Conservation (phyloP, 1,284 basidiomycete genomes). For the Coniferiporia sulphurascens region DNA sequence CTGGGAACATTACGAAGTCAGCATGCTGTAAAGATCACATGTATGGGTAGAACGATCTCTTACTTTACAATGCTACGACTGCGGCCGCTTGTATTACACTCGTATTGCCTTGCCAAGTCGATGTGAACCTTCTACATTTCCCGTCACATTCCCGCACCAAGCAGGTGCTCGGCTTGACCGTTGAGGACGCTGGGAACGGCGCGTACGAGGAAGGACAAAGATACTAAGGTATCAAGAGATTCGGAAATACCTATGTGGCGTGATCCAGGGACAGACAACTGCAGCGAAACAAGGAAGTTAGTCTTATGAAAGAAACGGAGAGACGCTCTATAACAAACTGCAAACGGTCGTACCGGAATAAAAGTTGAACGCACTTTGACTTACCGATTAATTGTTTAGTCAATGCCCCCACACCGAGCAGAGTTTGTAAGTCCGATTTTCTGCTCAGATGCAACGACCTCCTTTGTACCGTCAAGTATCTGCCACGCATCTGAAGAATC, state of each 20-base stretch:
- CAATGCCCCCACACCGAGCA: conserved; percentile 73
- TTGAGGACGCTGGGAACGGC: conserved; percentile 86
- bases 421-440: conserved; percentile 70
- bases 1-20: conserved; percentile 38
- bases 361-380: conserved; percentile 19
- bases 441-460: conserved; percentile 38
- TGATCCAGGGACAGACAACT: conserved; percentile 77
- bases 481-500: conserved; percentile 82
- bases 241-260: conserved; percentile 78
- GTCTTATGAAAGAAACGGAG: conserved; percentile 74
- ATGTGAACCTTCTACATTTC: conserved; percentile 75
- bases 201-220: conserved; percentile 79
- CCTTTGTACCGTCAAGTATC: conserved; percentile 59
- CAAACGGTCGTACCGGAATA: conserved; percentile 5
- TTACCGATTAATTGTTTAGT: conserved; percentile 84
- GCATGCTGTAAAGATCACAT: background rate
- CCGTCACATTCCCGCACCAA: conserved; percentile 61
- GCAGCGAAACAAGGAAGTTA: conserved; percentile 79
- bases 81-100: conserved; percentile 69
- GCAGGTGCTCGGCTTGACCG: conserved; percentile 41
- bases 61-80: conserved; percentile 76
- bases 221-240: conserved; percentile 91
- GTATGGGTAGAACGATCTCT: conserved; percentile 41
- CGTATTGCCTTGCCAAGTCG: conserved; percentile 78
- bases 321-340: conserved; percentile 86